Conservation (phyloP, 1,139 yeast genomes). For the Saccharomyces pastorianus region DNA sequence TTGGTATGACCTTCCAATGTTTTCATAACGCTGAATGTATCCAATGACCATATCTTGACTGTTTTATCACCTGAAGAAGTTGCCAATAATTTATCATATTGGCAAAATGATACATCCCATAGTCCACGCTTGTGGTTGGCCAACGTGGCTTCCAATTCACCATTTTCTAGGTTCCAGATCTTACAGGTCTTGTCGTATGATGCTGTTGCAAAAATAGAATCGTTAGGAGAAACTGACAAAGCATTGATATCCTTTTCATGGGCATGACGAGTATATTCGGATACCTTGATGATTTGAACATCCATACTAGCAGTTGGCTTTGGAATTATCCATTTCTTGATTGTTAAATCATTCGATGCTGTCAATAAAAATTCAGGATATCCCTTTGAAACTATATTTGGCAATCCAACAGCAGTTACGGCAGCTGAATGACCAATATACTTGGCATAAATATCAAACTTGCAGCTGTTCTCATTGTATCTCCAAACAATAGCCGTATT, state of each 20-base stretch:
- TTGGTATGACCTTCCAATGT: conserved; percentile 94
- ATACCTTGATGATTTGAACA: conserved; percentile 34
- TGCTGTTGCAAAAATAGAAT: conserved; percentile 82
- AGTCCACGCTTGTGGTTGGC: conserved; percentile 90
- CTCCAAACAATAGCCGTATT: conserved; percentile 78
- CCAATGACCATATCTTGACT: conserved; percentile 78
- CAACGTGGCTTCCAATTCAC: conserved; percentile 77
- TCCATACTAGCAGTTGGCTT: conserved; percentile 23
- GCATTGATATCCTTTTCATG: conserved; percentile 95
- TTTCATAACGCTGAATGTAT: conserved; percentile 62
- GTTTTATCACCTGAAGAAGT: conserved; percentile 92
- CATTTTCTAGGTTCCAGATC: conserved; percentile 73
- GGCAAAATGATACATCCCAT: conserved; percentile 83
- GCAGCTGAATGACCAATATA: conserved; percentile 84
- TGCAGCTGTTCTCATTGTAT: conserved; percentile 36
- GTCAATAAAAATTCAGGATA: conserved; percentile 71
- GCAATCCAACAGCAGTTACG: conserved; percentile 73
- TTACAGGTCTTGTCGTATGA: conserved; percentile 92
- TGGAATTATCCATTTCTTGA: conserved; percentile 82
- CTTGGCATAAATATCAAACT: conserved; percentile 49
- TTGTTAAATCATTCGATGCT: conserved; percentile 82
- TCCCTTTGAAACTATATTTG: conserved; percentile 44
- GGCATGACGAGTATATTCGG: conserved; percentile 86
- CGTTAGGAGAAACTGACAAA: conserved; percentile 81
- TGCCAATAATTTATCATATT: conserved; percentile 62